Percentiles rank a stretch among this genome's conserved stretches.
Evolutionary conservation across 2,329 filamentous ascomycete genomes (phyloP).

Genomic region (Aspergillus calidoustus): DNA sequence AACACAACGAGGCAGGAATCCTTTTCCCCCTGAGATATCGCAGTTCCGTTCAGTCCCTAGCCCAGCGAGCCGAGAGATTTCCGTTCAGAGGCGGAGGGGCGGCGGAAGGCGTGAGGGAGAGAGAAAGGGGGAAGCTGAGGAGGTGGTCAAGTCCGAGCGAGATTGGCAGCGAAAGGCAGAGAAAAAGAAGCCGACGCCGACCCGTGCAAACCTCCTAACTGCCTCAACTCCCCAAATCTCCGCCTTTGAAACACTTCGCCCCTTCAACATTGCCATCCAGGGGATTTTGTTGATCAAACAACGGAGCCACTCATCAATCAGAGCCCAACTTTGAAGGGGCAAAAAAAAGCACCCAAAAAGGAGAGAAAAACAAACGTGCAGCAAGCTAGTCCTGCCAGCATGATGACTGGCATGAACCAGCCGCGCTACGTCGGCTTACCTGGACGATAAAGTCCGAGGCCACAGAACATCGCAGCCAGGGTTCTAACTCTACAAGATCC

Average conservation of each 20-base stretch:
- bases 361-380: constrained; percentile 14
- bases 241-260: constrained; percentile 5
- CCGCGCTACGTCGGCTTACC: not conserved
- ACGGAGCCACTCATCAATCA: not conserved
- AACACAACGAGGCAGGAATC: constrained; percentile 1
- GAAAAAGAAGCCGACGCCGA: constrained; percentile 15
- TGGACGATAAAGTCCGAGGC: not conserved
- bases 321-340: not conserved
- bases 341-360: constrained; percentile 1
- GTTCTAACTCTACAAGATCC: not conserved
- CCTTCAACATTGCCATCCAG: constrained; percentile 2
- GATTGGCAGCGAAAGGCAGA: constrained; percentile 1
- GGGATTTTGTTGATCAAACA: not conserved
- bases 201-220: not conserved
- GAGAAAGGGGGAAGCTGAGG: constrained; percentile 9
- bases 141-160: constrained; percentile 20
- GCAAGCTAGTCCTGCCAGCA: constrained; percentile 7
- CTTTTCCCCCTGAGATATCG: constrained; percentile 5
- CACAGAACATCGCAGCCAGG: not conserved
- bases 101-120: constrained; percentile 2
- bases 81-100: not conserved
- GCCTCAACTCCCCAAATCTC: constrained; percentile 1
- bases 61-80: not conserved
- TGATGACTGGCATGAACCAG: constrained; percentile 13
- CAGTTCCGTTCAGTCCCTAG: not conserved